A percentile compares a stretch with the other conserved stretches of the same genome.
phyloP scores from a whole-genome alignment of 345 rosid species.

The Cochlearia excelsa region DNA sequence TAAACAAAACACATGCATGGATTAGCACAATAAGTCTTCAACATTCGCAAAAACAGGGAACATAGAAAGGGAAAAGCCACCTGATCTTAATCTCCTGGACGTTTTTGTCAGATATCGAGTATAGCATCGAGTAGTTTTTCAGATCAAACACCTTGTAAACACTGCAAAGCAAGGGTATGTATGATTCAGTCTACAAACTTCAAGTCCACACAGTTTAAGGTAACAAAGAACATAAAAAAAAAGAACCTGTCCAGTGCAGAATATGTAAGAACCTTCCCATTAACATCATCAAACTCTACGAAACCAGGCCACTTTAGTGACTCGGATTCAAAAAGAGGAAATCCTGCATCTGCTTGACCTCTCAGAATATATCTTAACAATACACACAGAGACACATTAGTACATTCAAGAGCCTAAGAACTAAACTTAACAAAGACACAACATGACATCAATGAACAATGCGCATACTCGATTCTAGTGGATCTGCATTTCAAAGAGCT shows the following conservation, averaged over 20 bases:
- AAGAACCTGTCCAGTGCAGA: conserved; percentile 77
- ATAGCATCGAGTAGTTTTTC: conserved; percentile 74
- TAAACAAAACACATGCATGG: conserved; percentile 6
- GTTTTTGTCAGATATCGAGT: conserved; percentile 69
- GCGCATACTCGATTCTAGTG: conserved; percentile 66
- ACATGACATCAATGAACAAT: background rate
- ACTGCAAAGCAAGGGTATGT: conserved; percentile 35
- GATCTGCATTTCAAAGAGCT: conserved; percentile 94
- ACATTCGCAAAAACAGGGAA: conserved; percentile 27
- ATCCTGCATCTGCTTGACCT: conserved; percentile 71
- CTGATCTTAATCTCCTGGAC: conserved; percentile 95
- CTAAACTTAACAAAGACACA: background rate
- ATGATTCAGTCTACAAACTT: conserved; percentile 9
- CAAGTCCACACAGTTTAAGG: conserved; percentile 6
- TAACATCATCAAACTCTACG: conserved; percentile 90
- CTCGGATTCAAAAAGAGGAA: conserved; percentile 78
- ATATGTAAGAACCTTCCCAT: conserved; percentile 77
- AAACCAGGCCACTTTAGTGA: conserved; percentile 92
- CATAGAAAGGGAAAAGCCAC: conserved; percentile 36
- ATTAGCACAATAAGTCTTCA: conserved; percentile 31
- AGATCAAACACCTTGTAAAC: conserved; percentile 93
- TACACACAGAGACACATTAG: background rate
- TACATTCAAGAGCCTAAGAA: background rate
- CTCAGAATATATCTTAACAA: conserved; percentile 62
- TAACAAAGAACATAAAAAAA: background rate